Percentiles rank a stretch among this genome's conserved stretches.
Conservation (phyloP, 495 filamentous ascomycete species). For the Talaromyces wortmannii region DNA sequence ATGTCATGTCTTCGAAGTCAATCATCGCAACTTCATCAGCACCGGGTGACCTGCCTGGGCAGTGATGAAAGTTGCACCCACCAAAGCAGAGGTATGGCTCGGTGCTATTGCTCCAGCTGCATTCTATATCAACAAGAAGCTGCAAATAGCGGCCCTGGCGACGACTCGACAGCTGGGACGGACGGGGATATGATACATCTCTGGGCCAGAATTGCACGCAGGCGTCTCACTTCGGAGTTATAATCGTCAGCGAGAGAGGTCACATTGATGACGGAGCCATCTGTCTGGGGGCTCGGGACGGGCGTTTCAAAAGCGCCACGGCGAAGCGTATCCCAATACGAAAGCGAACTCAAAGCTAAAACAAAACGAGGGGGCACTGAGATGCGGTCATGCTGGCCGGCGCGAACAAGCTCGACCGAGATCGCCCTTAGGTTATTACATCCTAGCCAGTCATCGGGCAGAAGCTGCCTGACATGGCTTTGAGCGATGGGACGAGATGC, state of each 20-base stretch:
- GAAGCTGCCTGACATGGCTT: no score
- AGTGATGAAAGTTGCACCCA: neutral
- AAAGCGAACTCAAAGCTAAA: neutral
- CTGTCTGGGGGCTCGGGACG: no score
- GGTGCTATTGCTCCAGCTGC: neutral
- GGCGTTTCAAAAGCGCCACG: slow-evolving; percentile 1
- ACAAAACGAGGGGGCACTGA: neutral
- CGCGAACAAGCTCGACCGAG: no score
- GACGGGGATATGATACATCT: no score
- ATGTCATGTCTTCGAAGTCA: neutral
- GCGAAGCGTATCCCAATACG: neutral
- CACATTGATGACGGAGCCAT: neutral
- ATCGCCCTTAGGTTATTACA: no score
- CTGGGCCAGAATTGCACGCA: no score
- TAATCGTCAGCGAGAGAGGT: neutral
- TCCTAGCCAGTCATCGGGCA: no score
- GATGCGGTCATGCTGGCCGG: no score
- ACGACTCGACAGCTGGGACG: no score
- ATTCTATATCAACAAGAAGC: neutral
- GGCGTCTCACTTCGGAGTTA: no score
- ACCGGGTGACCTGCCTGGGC: neutral
- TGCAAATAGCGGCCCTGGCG: neutral
- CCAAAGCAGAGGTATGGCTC: neutral
- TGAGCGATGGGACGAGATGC: neutral
- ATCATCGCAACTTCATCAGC: neutral